Evolutionary conservation across 192 early-diverging fungal genomes (phyloP).

Genomic region (Coemansia pectinata): DNA sequence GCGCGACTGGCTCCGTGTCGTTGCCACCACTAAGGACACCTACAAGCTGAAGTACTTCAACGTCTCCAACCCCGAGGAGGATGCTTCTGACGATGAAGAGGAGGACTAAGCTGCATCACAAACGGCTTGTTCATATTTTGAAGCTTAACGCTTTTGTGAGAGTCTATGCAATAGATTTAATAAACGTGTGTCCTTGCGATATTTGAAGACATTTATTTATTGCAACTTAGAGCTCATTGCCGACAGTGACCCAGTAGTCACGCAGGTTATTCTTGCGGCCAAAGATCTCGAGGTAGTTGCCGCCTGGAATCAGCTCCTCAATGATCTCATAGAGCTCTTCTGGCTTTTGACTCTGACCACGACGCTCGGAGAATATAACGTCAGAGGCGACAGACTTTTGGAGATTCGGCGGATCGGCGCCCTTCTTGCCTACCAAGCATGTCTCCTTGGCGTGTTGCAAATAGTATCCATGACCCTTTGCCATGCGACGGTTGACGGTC

Average conservation of each 20-base stretch:
- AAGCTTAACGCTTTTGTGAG: background rate
- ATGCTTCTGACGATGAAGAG: slow-evolving; percentile 39
- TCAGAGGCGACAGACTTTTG: slow-evolving; percentile 77
- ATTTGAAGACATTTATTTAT: background rate
- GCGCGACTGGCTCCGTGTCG: slow-evolving; percentile 98
- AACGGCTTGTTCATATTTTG: background rate
- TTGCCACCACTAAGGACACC: slow-evolving; percentile 80
- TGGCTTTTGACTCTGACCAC: slow-evolving; percentile 96
- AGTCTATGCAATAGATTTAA: slow-evolving; percentile 10
- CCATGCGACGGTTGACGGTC: slow-evolving; percentile 94
- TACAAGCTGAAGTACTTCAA: slow-evolving; percentile 95
- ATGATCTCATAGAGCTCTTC: slow-evolving; percentile 95
- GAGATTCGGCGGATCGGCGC: slow-evolving; percentile 71
- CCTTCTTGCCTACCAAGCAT: slow-evolving; percentile 92
- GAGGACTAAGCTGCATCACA: slow-evolving; percentile 33
- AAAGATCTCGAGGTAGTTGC: slow-evolving; percentile 93
- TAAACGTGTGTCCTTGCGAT: background rate
- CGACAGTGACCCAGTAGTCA: slow-evolving; percentile 96
- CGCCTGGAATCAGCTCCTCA: slow-evolving; percentile 89
- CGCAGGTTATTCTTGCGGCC: slow-evolving; percentile 94
- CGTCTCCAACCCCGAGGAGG: slow-evolving; percentile 50
- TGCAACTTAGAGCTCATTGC: slow-evolving; percentile 81
- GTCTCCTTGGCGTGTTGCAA: slow-evolving; percentile 98
- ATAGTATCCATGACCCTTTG: slow-evolving; percentile 97
- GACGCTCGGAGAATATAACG: slow-evolving; percentile 89